Evolutionary conservation across 768 basidiomycete species (phyloP), one percentile per base, ranked within the genome.

Genomic region (Collybia nuda): DNA sequence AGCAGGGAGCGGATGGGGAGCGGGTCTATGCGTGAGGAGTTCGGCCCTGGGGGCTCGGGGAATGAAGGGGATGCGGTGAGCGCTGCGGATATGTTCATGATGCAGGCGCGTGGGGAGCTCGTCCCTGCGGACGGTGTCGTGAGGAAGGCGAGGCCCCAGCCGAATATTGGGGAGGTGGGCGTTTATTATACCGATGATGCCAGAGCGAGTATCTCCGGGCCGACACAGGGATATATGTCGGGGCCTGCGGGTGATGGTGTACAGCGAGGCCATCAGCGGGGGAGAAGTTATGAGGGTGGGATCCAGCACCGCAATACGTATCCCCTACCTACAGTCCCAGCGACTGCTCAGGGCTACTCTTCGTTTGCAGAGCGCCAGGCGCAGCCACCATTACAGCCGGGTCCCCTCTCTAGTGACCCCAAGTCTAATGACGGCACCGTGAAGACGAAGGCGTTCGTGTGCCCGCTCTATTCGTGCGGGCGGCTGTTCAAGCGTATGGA

Each of bases 401-500:
- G 35, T 21, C 52, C 40, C 11, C 35, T 45, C 12, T 18, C 50
- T 6, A 47, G 35, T 1, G 59, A 58, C 36, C 61, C 69, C 17
- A 54, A 63, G 22, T 59, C 58, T 7, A 51, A 60, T 2, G 67
- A 70, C 35, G 66, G 73, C 28, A 32, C 32, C 5, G 3, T 32
- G 14, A 79, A 76, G 58, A 75, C 76, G 26, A 86, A 85, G 62
- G 84, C 83, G 3, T 94, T 85, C 61, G 79, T 85, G 43, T 96
- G 93, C 67, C 91, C 91, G 17, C 76, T 93, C 1, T 85, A 81
- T 65, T 88, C 89, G 12, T 97, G 93, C 62, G 84, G 88, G 2
- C 75, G 88, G 54, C 71, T 88, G 57, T 96, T 95, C 81, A 94
- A 93, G 76, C 83, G 93, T 9, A 86, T 88, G 80, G 93, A 96